phyloP scores from a whole-genome alignment of 2,329 filamentous ascomycete genomes.

The Monilinia polystroma region DNA sequence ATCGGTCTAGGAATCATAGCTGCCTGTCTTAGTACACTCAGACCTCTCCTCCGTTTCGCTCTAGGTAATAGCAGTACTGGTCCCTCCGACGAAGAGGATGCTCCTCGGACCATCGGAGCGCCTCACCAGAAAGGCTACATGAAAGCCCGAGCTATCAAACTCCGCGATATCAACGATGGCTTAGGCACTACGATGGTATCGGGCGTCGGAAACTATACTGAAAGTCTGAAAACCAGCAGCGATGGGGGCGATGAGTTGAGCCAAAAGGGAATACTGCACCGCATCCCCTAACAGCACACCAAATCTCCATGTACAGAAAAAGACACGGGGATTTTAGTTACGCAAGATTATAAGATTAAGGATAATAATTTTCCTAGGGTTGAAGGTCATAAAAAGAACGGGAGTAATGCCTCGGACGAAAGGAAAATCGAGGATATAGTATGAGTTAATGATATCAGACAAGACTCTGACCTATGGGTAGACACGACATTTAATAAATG shows the following conservation, averaged over 20 bases:
- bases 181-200: constrained; percentile 5
- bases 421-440: not conserved
- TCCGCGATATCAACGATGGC: constrained; percentile 8
- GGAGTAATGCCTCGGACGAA: not conserved
- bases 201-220: not conserved
- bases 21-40: not conserved
- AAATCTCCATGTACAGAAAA: not conserved
- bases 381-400: not conserved
- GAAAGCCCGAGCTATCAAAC: constrained; percentile 6
- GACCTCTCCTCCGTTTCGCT: not conserved
- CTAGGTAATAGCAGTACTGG: not conserved
- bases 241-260: constrained; percentile 14
- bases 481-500: not conserved
- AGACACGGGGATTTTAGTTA: constrained; percentile 5
- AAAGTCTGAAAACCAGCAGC: not conserved
- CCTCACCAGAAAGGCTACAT: constrained; percentile 9
- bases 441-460: not conserved
- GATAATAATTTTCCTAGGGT: not conserved
- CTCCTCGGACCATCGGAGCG: not conserved
- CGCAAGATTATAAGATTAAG: constrained; percentile 7
- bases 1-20: constrained; percentile 11
- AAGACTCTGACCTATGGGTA: not conserved
- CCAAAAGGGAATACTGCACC: constrained; percentile 6
- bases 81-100: not conserved
- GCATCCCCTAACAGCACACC: not conserved